phyloP scores from a whole-genome alignment of 805 yeast species.

The Candida alai region DNA sequence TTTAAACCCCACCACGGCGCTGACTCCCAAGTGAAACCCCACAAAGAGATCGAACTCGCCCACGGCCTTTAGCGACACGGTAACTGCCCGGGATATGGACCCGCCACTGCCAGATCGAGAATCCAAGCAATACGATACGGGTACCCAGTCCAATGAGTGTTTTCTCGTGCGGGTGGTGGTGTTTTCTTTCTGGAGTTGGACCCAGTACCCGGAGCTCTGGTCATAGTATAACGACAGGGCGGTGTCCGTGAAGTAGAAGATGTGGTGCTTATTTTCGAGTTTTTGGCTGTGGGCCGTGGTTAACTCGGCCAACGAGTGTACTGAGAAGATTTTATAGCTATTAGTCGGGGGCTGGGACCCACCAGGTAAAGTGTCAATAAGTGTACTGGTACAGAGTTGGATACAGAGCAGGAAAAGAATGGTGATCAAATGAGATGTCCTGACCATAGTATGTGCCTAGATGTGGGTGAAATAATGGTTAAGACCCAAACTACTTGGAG shows the following conservation, averaged over 20 bases:
- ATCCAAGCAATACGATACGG: conserved; percentile 7
- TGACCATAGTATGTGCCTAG: no score
- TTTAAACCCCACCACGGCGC: conserved; percentile 6
- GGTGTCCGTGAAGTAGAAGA: conserved; percentile 8
- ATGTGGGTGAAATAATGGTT: no score
- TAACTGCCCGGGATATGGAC: conserved; percentile 2
- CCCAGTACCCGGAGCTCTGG: conserved; percentile 5
- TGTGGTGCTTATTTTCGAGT: conserved; percentile 3
- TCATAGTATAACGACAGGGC: conserved; percentile 6
- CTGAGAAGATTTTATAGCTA: conserved; percentile 2
- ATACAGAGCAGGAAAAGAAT: no score
- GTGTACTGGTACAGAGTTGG: no score
- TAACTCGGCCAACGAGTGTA: conserved; percentile 7
- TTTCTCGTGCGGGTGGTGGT: not conserved
- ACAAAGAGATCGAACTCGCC: conserved; percentile 2
- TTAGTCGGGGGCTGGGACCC: no score
- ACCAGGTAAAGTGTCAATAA: no score
- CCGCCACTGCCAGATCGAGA: conserved; percentile 9
- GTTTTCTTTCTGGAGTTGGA: conserved; percentile 1
- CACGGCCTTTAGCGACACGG: conserved; percentile 4
- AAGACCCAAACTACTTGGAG: no score
- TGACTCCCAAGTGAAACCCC: conserved; percentile 7
- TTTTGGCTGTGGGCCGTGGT: conserved; percentile 5
- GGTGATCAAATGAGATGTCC: no score
- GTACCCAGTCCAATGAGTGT: conserved; percentile 7